phyloP scores from a whole-genome alignment of 148 eudicot species.

The Silene latifolia region DNA sequence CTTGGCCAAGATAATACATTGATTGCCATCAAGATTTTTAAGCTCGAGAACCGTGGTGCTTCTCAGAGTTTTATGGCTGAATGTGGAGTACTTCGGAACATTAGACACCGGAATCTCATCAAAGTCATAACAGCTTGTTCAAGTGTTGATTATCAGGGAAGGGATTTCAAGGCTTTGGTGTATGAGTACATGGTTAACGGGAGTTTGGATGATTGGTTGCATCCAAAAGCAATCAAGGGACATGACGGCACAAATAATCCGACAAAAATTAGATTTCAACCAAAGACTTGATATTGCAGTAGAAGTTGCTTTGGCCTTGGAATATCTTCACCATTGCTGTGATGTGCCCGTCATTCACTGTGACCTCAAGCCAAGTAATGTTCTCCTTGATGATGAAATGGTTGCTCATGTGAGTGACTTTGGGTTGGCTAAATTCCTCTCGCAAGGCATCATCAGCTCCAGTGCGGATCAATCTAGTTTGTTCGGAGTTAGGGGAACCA shows the following conservation, averaged over 20 bases:
- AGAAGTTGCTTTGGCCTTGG: constrained; percentile 40
- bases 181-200: constrained; percentile 26
- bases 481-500: constrained; percentile 26
- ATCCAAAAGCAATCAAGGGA: background rate
- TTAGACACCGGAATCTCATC: constrained; percentile 20
- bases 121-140: constrained; percentile 23
- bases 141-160: constrained; percentile 20
- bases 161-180: constrained; percentile 25
- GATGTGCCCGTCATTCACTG: constrained; percentile 31
- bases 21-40: constrained; percentile 20
- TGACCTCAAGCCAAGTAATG: constrained; percentile 41
- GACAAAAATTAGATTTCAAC: background rate
- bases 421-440: constrained; percentile 36
- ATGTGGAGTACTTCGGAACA: constrained; percentile 19
- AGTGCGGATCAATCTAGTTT: constrained; percentile 13
- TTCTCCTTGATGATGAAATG: constrained; percentile 38
- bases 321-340: constrained; percentile 38
- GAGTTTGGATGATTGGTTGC: constrained; percentile 23
- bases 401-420: constrained; percentile 44
- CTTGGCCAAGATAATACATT: background rate
- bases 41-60: constrained; percentile 14
- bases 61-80: constrained; percentile 25
- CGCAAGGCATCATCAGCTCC: background rate
- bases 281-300: constrained; percentile 20
- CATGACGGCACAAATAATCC: background rate